Evolutionary conservation across 176 grass and related monocot species (phyloP).

Genomic region (Triticum dicoccoides): DNA sequence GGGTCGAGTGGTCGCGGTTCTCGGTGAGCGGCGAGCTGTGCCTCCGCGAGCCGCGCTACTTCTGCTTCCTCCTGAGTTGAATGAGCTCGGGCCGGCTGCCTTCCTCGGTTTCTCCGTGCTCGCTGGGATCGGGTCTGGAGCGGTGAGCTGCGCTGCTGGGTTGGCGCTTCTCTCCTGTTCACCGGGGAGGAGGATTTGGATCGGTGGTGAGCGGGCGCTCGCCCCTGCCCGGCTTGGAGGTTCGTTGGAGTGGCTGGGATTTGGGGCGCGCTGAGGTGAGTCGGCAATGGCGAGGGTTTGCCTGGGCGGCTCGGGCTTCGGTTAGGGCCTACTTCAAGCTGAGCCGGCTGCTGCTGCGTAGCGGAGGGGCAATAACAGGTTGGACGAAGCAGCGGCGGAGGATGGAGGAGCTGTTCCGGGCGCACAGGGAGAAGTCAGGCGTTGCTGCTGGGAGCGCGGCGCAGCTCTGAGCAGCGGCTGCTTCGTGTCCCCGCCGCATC

Average conservation of each 20-base stretch:
- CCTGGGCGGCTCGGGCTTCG: slow-evolving; percentile 50
- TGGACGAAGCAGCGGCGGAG: background rate
- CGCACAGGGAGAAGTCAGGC: background rate
- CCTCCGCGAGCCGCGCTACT: background rate
- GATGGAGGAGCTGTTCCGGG: slow-evolving; percentile 14
- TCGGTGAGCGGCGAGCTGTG: background rate
- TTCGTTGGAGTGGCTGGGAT: background rate
- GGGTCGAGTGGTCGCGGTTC: background rate
- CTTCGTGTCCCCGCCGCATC: background rate
- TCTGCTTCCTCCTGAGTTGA: slow-evolving; percentile 4
- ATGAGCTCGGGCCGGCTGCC: slow-evolving; percentile 25
- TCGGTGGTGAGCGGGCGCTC: slow-evolving; percentile 14
- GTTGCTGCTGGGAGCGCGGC: slow-evolving; percentile 13
- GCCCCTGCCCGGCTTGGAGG: background rate
- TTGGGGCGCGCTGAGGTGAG: slow-evolving; percentile 15
- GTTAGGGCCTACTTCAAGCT: slow-evolving; percentile 22
- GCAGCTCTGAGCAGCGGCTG: slow-evolving; percentile 10
- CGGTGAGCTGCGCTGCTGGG: background rate
- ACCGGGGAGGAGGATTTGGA: background rate
- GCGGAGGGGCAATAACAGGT: background rate
- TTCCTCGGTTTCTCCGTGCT: slow-evolving; percentile 45
- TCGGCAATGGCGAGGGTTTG: slow-evolving; percentile 31
- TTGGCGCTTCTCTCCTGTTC: background rate
- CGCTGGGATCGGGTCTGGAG: background rate
- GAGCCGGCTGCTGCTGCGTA: slow-evolving; percentile 5